Evolutionary conservation across 495 filamentous ascomycete species (phyloP).

Genomic region (Saxophila tyrrhenica): DNA sequence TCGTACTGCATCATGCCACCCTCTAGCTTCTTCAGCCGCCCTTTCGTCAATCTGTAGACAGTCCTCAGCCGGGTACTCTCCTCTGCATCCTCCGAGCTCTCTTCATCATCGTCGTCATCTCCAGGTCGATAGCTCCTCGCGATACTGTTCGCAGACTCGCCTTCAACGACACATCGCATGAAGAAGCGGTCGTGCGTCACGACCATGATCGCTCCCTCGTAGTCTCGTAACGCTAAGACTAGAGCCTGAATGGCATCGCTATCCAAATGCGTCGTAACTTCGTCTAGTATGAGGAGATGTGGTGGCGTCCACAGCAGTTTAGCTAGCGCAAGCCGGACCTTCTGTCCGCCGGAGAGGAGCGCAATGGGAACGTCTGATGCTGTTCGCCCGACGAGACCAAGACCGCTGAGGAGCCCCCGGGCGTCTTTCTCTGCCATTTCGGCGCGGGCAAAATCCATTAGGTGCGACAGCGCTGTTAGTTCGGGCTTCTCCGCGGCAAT

Average conservation of each 20-base stretch:
- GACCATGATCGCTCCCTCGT: slow-evolving; percentile 58
- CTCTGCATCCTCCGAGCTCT: not conserved
- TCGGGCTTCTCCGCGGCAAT: slow-evolving; percentile 33
- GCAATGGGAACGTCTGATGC: slow-evolving; percentile 59
- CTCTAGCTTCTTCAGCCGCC: slow-evolving; percentile 25
- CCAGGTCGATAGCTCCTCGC: not conserved
- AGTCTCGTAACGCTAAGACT: slow-evolving; percentile 49
- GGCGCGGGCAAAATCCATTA: slow-evolving; percentile 38
- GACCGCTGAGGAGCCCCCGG: slow-evolving; percentile 46
- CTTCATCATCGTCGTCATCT: slow-evolving; percentile 4
- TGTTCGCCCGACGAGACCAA: slow-evolving; percentile 54
- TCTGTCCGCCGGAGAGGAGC: slow-evolving; percentile 64
- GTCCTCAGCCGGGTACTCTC: slow-evolving; percentile 5
- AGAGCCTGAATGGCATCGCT: slow-evolving; percentile 63
- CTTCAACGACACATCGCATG: slow-evolving; percentile 7
- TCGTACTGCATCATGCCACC: slow-evolving; percentile 29
- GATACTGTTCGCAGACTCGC: not conserved
- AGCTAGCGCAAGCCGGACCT: slow-evolving; percentile 65
- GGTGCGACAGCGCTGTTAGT: slow-evolving; percentile 50
- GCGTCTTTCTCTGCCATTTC: slow-evolving; percentile 50
- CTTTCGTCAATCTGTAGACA: slow-evolving; percentile 25
- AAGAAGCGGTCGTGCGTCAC: slow-evolving; percentile 67
- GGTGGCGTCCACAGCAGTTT: slow-evolving; percentile 54
- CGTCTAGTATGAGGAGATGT: slow-evolving; percentile 67
- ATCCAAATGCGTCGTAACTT: slow-evolving; percentile 79